Conservation (phyloP, 148 eudicot genomes). For the Rhododendron mucronatum region DNA sequence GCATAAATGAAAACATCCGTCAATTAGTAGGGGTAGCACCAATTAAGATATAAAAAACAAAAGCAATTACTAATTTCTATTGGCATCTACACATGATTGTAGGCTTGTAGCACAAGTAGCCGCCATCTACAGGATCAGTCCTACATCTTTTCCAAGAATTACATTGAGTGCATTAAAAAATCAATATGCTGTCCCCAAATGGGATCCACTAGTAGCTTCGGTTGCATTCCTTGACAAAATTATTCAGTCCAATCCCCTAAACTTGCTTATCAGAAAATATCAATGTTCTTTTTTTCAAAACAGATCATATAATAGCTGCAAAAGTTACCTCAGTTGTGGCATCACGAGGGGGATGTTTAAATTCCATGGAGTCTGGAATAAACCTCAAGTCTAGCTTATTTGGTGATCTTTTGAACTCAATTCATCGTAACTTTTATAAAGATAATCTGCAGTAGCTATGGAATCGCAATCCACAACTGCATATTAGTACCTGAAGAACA, state of each 20-base stretch:
- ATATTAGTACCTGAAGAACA: conserved; percentile 64
- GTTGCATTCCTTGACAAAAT: neutral
- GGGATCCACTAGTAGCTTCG: neutral
- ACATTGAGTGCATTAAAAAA: too few species aligned
- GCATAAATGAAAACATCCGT: neutral
- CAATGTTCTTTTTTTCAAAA: neutral
- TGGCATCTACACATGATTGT: neutral
- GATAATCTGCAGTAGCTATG: conserved; percentile 76
- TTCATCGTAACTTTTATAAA: conserved; percentile 78
- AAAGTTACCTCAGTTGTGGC: conserved; percentile 66
- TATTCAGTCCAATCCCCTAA: neutral
- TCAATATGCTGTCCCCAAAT: neutral
- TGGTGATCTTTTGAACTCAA: conserved; percentile 87
- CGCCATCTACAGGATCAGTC: neutral
- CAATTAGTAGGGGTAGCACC: neutral
- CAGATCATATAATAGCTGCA: neutral
- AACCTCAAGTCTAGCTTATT: conserved; percentile 88
- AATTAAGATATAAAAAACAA: neutral
- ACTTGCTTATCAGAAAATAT: neutral
- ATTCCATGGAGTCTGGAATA: conserved; percentile 87
- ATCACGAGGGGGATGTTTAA: conserved; percentile 82
- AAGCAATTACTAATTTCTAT: neutral
- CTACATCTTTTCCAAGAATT: neutral
- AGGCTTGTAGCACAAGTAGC: neutral
- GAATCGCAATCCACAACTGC: conserved; percentile 94